phyloP scores from a whole-genome alignment of 805 yeast genomes.

The Hanseniaspora meyeri region DNA sequence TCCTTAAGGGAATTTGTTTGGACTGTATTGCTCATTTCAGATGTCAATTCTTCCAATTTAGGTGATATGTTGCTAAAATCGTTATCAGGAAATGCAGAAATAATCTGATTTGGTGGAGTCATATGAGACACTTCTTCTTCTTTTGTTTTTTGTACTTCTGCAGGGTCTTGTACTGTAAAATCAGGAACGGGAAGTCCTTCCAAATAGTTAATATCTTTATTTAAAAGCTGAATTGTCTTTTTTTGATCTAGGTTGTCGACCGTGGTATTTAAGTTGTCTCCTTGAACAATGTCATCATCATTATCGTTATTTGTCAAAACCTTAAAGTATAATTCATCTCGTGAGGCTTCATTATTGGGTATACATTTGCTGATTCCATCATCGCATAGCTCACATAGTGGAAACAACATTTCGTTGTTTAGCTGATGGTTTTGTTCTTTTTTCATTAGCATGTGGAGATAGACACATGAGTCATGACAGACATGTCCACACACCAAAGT shows the following conservation, averaged over 20 bases:
- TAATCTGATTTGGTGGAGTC: not conserved
- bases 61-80: not conserved
- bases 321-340: conserved; percentile 23
- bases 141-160: not conserved
- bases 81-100: not conserved
- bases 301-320: conserved; percentile 15
- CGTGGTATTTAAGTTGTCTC: too few species aligned
- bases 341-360: conserved; percentile 22
- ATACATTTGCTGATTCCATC: conserved; percentile 18
- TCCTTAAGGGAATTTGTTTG: not conserved
- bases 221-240: not conserved
- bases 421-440: not conserved
- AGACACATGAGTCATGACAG: conserved; percentile 48
- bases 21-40: not conserved
- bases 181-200: conserved; percentile 8
- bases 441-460: conserved; percentile 28
- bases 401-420: not conserved
- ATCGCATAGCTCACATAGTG: not conserved
- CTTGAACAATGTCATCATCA: not conserved
- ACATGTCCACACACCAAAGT: conserved; percentile 43
- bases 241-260: not conserved
- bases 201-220: not conserved
- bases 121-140: not conserved
- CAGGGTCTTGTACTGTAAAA: not conserved
- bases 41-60: not conserved